Evolutionary conservation across 495 filamentous ascomycete species (phyloP).

Genomic region (Parathielavia appendiculata): DNA sequence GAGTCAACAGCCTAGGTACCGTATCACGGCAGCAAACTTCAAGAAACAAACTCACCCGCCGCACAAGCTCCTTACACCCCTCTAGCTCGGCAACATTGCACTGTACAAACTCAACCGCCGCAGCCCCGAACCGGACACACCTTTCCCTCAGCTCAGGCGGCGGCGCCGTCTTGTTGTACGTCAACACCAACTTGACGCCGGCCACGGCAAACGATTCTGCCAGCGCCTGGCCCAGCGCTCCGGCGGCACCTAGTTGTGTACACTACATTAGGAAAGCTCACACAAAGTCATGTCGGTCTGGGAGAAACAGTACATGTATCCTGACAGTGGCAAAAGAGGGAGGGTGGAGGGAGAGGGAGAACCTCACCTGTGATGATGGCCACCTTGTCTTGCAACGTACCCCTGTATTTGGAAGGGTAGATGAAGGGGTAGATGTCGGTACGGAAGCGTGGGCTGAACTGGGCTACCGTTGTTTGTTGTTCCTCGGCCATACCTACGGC

Average conservation of each 20-base stretch:
- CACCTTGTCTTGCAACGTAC: slow-evolving; percentile 27
- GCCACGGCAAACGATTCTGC: slow-evolving; percentile 37
- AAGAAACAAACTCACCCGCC: slow-evolving; percentile 18
- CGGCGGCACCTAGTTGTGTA: slow-evolving; percentile 30
- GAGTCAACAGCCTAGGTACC: neutral
- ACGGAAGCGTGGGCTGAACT: slow-evolving; percentile 30
- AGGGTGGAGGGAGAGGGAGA: neutral
- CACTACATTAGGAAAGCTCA: too few species aligned
- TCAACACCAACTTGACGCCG: slow-evolving; percentile 30
- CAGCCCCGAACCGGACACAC: slow-evolving; percentile 24
- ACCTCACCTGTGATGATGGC: slow-evolving; percentile 31
- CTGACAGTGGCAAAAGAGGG: too few species aligned
- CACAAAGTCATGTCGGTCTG: too few species aligned
- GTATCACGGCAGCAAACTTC: too few species aligned
- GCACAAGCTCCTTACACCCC: slow-evolving; percentile 26
- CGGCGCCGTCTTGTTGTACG: slow-evolving; percentile 34
- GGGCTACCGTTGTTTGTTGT: neutral
- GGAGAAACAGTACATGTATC: too few species aligned
- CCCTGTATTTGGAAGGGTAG: slow-evolving; percentile 29
- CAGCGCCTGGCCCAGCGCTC: slow-evolving; percentile 28
- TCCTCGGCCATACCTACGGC: slow-evolving; percentile 1
- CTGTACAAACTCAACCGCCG: slow-evolving; percentile 23
- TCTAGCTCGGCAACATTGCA: slow-evolving; percentile 30
- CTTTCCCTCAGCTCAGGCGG: slow-evolving; percentile 20
- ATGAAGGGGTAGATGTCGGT: slow-evolving; percentile 36